Conservation (phyloP, 2,329 filamentous ascomycete species). For the Xylariaceae sp. region DNA sequence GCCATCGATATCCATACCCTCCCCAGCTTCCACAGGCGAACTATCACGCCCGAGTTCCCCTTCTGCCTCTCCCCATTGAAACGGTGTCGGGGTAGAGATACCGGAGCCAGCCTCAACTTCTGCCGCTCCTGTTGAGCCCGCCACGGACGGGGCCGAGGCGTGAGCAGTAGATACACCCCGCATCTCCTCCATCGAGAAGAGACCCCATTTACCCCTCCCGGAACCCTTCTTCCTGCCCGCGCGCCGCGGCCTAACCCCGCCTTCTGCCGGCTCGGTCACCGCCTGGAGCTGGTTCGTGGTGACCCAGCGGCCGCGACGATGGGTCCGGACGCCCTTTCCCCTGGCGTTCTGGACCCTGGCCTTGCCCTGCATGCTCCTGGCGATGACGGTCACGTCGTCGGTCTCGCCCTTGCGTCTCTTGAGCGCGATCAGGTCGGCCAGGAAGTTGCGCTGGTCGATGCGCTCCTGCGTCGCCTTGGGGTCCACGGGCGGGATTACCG, state of each 20-base stretch:
- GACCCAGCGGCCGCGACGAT: slow-evolving; percentile 13
- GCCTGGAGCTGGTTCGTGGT: slow-evolving; percentile 1
- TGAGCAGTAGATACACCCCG: neutral
- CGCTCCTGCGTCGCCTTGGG: slow-evolving; percentile 43
- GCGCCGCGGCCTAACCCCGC: slow-evolving; percentile 5
- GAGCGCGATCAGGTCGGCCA: slow-evolving; percentile 59
- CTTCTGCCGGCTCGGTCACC: slow-evolving; percentile 5
- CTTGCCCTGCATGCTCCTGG: slow-evolving; percentile 18
- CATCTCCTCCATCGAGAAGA: slow-evolving; percentile 12
- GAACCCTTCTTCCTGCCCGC: slow-evolving; percentile 9
- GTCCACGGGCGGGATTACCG: slow-evolving; percentile 38
- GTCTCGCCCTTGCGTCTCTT: slow-evolving; percentile 60
- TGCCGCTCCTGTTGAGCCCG: no score
- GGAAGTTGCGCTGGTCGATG: slow-evolving; percentile 40
- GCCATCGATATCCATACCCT: slow-evolving; percentile 10
- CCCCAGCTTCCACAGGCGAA: slow-evolving; percentile 1
- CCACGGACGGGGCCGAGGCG: slow-evolving; percentile 1
- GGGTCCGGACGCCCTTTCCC: neutral
- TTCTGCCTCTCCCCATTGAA: slow-evolving; percentile 15
- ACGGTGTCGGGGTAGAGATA: slow-evolving; percentile 24
- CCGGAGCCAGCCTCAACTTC: no score
- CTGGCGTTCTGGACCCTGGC: neutral
- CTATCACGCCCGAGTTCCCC: slow-evolving; percentile 1
- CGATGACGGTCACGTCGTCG: slow-evolving; percentile 56
- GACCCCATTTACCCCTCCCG: slow-evolving; percentile 12